A percentile compares a stretch with the other conserved stretches of the same genome.
phyloP scores from a whole-genome alignment of 1,284 basidiomycete genomes.

The Ganoderma resinaceum region DNA sequence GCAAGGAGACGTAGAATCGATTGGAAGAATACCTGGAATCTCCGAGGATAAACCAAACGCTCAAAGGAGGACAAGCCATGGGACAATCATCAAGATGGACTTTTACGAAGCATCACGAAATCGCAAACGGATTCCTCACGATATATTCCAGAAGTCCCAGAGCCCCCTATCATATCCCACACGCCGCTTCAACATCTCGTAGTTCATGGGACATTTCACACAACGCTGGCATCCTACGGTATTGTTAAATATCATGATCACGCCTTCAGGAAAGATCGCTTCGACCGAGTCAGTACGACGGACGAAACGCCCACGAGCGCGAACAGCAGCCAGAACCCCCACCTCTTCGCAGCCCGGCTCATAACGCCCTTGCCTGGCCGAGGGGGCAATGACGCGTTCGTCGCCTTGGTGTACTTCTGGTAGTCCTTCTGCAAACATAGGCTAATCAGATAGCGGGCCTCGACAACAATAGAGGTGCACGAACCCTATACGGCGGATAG shows the following conservation, averaged over 20 bases:
- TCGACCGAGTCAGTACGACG: slow-evolving; percentile 31
- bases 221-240: not conserved
- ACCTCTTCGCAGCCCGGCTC: slow-evolving; percentile 29
- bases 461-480: slow-evolving; percentile 23
- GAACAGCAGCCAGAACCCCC: slow-evolving; percentile 34
- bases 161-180: not conserved
- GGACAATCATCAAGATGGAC: not conserved
- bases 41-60: not conserved
- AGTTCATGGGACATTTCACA: not conserved
- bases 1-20: not conserved
- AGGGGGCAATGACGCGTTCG: slow-evolving; percentile 40
- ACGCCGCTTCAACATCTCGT: not conserved
- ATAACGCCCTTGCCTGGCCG: slow-evolving; percentile 41
- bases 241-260: not conserved
- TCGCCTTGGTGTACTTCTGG: slow-evolving; percentile 14
- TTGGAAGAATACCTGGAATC: not conserved
- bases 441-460: not conserved
- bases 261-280: slow-evolving; percentile 22
- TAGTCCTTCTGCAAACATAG: slow-evolving; percentile 14
- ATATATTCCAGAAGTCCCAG: not conserved
- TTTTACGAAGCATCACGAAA: not conserved
- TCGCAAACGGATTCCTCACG: not conserved
- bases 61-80: not conserved
- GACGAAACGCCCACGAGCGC: slow-evolving; percentile 32
- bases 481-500: slow-evolving; percentile 71